A percentile compares a stretch with the other conserved stretches of the same genome.
Evolutionary conservation across 306 rosid species (phyloP).

Genomic region (Dicorynia guianensis): DNA sequence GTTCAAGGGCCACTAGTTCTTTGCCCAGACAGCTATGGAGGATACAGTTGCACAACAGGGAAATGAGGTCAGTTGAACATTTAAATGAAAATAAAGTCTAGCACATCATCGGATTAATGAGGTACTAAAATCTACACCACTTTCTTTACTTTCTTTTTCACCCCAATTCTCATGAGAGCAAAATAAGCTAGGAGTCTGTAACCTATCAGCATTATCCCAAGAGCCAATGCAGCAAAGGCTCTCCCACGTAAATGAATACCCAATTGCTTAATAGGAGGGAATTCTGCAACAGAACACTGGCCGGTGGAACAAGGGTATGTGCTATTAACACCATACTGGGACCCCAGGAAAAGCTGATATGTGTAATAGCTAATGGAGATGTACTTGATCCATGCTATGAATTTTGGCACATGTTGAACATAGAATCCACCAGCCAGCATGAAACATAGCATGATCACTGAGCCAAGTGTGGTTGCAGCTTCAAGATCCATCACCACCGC

Average conservation of each 20-base stretch:
- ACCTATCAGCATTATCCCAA: slow-evolving; percentile 61
- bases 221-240: slow-evolving; percentile 42
- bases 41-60: background rate
- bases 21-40: background rate
- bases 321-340: slow-evolving; percentile 54
- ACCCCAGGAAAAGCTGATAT: slow-evolving; percentile 60
- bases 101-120: background rate
- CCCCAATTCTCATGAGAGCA: slow-evolving; percentile 74
- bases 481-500: slow-evolving; percentile 63
- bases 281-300: slow-evolving; percentile 50
- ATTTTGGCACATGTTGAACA: slow-evolving; percentile 67
- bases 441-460: slow-evolving; percentile 68
- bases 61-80: background rate
- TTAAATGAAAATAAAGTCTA: background rate
- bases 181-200: slow-evolving; percentile 66
- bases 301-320: slow-evolving; percentile 57
- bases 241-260: slow-evolving; percentile 54
- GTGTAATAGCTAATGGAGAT: slow-evolving; percentile 56
- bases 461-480: slow-evolving; percentile 62
- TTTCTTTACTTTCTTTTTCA: background rate
- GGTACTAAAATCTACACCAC: background rate
- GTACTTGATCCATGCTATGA: slow-evolving; percentile 68
- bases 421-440: slow-evolving; percentile 50
- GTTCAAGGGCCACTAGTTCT: background rate
- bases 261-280: slow-evolving; percentile 53